A percentile compares a stretch with the other conserved stretches of the same genome.
These are phyloP conservation scores for Boechera retrofracta DNA, from an alignment of 345 rosid species.

Conservation along the genomic window DNA sequence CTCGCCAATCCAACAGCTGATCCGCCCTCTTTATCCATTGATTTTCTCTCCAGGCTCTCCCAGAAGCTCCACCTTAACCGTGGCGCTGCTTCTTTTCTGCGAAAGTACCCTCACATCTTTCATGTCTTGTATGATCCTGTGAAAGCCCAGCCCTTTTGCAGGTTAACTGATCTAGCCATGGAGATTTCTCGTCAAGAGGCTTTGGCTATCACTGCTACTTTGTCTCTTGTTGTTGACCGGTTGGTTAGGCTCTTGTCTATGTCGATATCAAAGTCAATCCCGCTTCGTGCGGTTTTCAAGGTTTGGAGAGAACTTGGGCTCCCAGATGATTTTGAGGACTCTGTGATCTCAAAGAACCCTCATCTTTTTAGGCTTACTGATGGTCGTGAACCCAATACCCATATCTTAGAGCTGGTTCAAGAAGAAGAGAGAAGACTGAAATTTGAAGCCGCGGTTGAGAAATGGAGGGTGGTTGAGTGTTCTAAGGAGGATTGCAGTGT, in stretches of 20 bases:
- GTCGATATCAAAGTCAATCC: constrained; percentile 70
- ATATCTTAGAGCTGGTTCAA: constrained; percentile 63
- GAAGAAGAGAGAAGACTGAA: constrained; percentile 36
- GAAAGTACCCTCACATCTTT: constrained; percentile 80
- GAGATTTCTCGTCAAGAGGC: constrained; percentile 64
- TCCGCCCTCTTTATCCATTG: constrained; percentile 71
- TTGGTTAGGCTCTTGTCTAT: constrained; percentile 69
- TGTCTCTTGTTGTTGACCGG: constrained; percentile 62
- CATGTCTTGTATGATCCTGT: constrained; percentile 64
- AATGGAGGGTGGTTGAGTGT: constrained; percentile 80
- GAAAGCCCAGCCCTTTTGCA: constrained; percentile 65
- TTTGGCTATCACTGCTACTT: constrained; percentile 53
- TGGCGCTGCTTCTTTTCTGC: constrained; percentile 76
- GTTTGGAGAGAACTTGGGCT: constrained; percentile 96
- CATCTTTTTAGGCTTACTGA: constrained; percentile 60
- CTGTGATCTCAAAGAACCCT: constrained; percentile 63
- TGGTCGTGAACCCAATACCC: constrained; percentile 74
- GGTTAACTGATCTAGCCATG: constrained; percentile 61
- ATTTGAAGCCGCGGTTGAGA: constrained; percentile 70
- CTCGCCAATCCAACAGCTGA: constrained; percentile 61
- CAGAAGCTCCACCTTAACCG: constrained; percentile 86
- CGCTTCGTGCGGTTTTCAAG: constrained; percentile 85
- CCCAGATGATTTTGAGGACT: constrained; percentile 93
- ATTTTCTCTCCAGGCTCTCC: constrained; percentile 81
- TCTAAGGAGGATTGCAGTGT: constrained; percentile 58